A percentile compares a stretch with the other conserved stretches of the same genome.
These are phyloP conservation scores for Wickerhamomyces chambardii DNA, from an alignment of 805 yeast genomes.

Conservation along the genomic window DNA sequence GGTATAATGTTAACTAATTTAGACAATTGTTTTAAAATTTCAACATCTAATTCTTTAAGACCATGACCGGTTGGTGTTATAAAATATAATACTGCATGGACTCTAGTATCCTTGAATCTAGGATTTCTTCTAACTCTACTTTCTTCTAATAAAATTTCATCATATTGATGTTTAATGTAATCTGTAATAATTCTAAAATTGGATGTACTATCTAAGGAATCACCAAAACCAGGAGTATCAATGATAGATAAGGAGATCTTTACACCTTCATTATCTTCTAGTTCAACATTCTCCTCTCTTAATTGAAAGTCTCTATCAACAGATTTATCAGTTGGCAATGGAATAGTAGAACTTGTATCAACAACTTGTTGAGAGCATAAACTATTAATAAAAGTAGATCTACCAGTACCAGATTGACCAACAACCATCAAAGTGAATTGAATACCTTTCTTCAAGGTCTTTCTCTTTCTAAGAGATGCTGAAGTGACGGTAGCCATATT, in stretches of 20 bases:
- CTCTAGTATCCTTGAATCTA: conserved; percentile 75
- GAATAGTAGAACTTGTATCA: conserved; percentile 53
- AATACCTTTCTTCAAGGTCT: conserved; percentile 74
- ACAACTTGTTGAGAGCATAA: conserved; percentile 85
- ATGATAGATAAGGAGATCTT: conserved; percentile 68
- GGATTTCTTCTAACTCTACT: conserved; percentile 79
- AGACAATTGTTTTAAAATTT: conserved; percentile 69
- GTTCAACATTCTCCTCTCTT: conserved; percentile 74
- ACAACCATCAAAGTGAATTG: conserved; percentile 82
- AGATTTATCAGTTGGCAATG: conserved; percentile 41
- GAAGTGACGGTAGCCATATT: conserved; percentile 40
- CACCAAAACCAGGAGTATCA: conserved; percentile 83
- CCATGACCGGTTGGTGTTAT: conserved; percentile 85
- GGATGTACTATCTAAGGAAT: conserved; percentile 56
- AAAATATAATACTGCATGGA: conserved; percentile 67
- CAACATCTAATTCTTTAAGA: conserved; percentile 67
- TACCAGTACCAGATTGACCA: conserved; percentile 82
- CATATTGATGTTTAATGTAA: conserved; percentile 74
- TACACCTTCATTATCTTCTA: conserved; percentile 81
- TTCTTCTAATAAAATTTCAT: conserved; percentile 74
- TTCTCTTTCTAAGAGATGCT: conserved; percentile 60
- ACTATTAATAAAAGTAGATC: conserved; percentile 89
- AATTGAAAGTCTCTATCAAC: conserved; percentile 48
- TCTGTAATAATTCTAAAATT: conserved; percentile 68
- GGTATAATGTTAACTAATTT: conserved; percentile 82